Percentiles rank a stretch among this genome's conserved stretches.
phyloP scores from a whole-genome alignment of 768 basidiomycete genomes.

The Mycena indigotica region DNA sequence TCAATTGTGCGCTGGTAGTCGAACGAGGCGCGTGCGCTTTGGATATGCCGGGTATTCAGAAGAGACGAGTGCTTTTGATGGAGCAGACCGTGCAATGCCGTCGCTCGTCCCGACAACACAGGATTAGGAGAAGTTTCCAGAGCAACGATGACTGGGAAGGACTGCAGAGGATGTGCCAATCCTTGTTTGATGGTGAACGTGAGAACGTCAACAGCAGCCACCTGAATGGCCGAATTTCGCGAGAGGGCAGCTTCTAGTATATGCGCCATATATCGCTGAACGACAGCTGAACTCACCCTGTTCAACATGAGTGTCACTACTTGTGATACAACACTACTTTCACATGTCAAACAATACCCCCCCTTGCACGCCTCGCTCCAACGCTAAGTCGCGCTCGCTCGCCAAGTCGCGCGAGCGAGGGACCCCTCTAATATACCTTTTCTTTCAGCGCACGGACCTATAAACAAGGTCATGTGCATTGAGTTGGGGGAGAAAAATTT shows the following conservation, averaged over 20 bases:
- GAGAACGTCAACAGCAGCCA: constrained; percentile 85
- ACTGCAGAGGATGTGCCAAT: constrained; percentile 93
- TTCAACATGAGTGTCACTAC: too few species aligned
- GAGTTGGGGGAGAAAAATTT: too few species aligned
- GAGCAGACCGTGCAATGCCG: constrained; percentile 74
- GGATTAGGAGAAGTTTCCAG: constrained; percentile 81
- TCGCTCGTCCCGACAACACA: constrained; percentile 71
- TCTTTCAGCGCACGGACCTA: too few species aligned
- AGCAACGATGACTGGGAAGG: constrained; percentile 88
- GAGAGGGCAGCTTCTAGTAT: constrained; percentile 84
- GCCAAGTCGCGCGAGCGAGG: too few species aligned
- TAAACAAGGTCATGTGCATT: too few species aligned
- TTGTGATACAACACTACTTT: too few species aligned
- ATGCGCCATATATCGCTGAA: constrained; percentile 88
- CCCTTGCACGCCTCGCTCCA: too few species aligned
- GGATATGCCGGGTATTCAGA: constrained; percentile 80
- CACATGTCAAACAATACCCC: too few species aligned
- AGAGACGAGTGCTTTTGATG: constrained; percentile 90
- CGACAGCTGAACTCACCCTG: constrained; percentile 92
- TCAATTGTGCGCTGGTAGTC: constrained; percentile 73
- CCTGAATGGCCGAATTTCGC: constrained; percentile 68
- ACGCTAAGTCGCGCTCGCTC: too few species aligned
- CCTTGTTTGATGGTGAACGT: constrained; percentile 95
- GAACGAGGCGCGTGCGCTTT: constrained; percentile 81
- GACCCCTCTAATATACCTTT: too few species aligned